phyloP scores from a whole-genome alignment of 208 protist genomes.

The Trypanosoma platydactyli region DNA sequence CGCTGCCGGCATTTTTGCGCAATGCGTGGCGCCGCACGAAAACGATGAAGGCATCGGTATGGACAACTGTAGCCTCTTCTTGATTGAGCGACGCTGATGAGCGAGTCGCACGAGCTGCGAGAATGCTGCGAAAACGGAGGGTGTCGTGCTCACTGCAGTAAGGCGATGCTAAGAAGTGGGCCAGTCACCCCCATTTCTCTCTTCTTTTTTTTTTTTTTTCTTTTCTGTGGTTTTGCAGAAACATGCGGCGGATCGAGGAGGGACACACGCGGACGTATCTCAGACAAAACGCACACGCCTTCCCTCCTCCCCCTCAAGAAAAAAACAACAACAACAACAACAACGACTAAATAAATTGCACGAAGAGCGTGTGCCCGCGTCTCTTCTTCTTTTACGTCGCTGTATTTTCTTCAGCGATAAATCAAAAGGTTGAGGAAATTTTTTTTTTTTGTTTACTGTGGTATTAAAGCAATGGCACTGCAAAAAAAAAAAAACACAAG shows the following conservation, averaged over 20 bases:
- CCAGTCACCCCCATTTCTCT: constrained; percentile 21
- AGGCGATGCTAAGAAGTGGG: not conserved
- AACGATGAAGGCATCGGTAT: constrained; percentile 79
- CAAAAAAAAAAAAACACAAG: constrained; percentile 12
- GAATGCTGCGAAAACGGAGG: too few species aligned
- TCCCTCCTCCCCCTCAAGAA: too few species aligned
- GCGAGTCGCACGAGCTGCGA: too few species aligned
- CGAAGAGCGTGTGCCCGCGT: too few species aligned
- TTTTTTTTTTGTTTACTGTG: constrained; percentile 23
- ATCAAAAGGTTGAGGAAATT: not conserved
- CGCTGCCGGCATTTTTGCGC: constrained; percentile 68
- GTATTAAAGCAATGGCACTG: not conserved
- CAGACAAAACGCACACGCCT: too few species aligned
- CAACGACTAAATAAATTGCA: not conserved
- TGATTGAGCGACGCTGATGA: constrained; percentile 50
- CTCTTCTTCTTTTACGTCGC: too few species aligned
- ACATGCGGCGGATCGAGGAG: too few species aligned
- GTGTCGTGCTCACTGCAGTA: too few species aligned
- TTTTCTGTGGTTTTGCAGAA: too few species aligned
- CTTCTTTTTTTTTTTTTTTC: constrained; percentile 16
- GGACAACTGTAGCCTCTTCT: constrained; percentile 77
- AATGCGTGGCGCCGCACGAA: constrained; percentile 68
- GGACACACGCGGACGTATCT: too few species aligned
- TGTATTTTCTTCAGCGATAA: too few species aligned
- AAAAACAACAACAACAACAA: not conserved